Percentiles rank a stretch among this genome's conserved stretches.
phyloP scores from a whole-genome alignment of 768 basidiomycete genomes.

The Ephemerocybe angulata region DNA sequence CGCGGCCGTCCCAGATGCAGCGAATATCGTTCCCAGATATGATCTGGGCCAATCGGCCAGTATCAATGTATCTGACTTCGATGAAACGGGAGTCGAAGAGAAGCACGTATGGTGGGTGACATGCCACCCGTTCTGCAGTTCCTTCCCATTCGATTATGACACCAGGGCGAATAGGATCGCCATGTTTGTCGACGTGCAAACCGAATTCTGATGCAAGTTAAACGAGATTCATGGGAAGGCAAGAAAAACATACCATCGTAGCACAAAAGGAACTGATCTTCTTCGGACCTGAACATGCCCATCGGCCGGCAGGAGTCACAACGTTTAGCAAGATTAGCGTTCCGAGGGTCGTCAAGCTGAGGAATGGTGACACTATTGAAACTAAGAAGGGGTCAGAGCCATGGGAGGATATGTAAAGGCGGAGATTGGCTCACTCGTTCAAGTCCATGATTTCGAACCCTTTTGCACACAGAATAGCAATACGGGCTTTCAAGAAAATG shows the following conservation, averaged over 20 bases:
- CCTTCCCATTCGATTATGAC: slow-evolving; percentile 94
- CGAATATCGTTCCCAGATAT: slow-evolving; percentile 77
- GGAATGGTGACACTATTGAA: slow-evolving; percentile 88
- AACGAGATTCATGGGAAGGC: neutral
- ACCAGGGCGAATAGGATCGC: slow-evolving; percentile 70
- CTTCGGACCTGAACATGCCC: slow-evolving; percentile 85
- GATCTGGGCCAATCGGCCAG: slow-evolving; percentile 77
- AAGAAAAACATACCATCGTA: slow-evolving; percentile 63
- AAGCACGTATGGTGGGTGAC: slow-evolving; percentile 85
- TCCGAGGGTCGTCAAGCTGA: slow-evolving; percentile 59
- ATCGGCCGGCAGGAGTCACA: slow-evolving; percentile 79
- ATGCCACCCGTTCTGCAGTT: slow-evolving; percentile 80
- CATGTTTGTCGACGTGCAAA: slow-evolving; percentile 87
- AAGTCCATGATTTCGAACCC: slow-evolving; percentile 99
- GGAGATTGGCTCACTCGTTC: too few relatives aligned
- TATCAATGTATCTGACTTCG: slow-evolving; percentile 82
- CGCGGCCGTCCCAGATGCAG: slow-evolving; percentile 88
- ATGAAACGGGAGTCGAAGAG: slow-evolving; percentile 89
- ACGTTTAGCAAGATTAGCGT: slow-evolving; percentile 69
- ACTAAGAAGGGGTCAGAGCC: too few relatives aligned
- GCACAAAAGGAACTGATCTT: slow-evolving; percentile 86
- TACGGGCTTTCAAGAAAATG: slow-evolving; percentile 86
- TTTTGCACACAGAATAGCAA: slow-evolving; percentile 87
- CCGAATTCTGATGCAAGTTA: slow-evolving; percentile 64
- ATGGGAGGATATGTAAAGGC: too few relatives aligned